Evolutionary conservation across 371 early-diverging fungal species (phyloP), one percentile per base, ranked within the genome.

Genomic region (Catenaria anguillulae): DNA sequence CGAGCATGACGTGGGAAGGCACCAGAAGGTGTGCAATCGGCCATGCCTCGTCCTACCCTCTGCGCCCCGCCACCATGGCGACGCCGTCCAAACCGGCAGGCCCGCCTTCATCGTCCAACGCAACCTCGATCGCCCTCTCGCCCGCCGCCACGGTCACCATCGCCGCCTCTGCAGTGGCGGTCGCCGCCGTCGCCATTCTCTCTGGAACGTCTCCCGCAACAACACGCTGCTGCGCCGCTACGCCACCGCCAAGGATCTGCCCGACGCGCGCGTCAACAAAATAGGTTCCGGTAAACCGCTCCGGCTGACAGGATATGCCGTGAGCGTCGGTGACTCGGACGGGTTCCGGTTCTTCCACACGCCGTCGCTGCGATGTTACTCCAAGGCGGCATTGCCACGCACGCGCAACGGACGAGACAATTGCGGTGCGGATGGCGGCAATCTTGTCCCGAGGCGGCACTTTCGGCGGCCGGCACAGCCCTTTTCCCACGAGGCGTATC

Each of bases 381-480:
- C 29, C 31, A 8, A 10, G 29, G 10, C 52, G 15, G 29, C 24
- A 0, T 10, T 50, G 6, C 52, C 52, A 15, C 15, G 29, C 29
- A 4, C 29, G 29, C 26, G 29, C 8, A 29, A 29, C 52, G 26
- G 52, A 31, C 29, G 58, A 19, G 36, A 58, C 58, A n/a, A 58
- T 58, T 13, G 23, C 58, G 13, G 58, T 58, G 26, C 58, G 58
- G 2, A 8, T 58, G 0, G 58, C 58, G 58, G 1, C 12, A 12
- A 34, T 34, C 31, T 24, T 36, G 40, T 26, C 58, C 58, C 36
- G 58, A 72, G 67, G 75, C 71, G 13, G 77, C 82, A 35, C 80
- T 79, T 67, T 89, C 86, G 84, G 10, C 82, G 78, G 79, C 82
- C 84, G 4, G 79, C 78, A 17, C 90, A 89, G 59, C 84, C 84